Evolutionary conservation across 2,329 filamentous ascomycete species (phyloP), one percentile per base, ranked within the genome.

Genomic region (Fusarium protoensiforme): DNA sequence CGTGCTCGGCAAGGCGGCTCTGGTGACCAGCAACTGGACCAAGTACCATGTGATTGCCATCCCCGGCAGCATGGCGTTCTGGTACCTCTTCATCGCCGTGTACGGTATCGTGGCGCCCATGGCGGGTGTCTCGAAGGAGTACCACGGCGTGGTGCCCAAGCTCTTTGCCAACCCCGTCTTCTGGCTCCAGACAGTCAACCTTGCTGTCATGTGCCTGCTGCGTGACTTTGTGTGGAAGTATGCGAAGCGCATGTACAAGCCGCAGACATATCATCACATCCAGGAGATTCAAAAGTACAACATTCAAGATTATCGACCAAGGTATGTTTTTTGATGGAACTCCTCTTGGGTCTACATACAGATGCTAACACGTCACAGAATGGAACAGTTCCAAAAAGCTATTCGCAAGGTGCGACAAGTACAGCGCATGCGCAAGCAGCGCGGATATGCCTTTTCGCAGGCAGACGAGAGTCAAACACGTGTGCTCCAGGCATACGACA

Each of bases 221-320:
- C 89, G 96, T 78, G 96, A 99, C 81, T 94, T 98, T 83, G 91
- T 92, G 4, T 99, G 96, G 95, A 99, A 99, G 87, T 99, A 98
- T 78, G 92, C 91, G 70, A 98, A 98, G 87, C 90, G 96, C 74
- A 98, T 99, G 95, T 99, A 98, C 85, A 92, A 92, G 76, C 96
- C 96, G 24, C 93, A 98, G 84, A 92, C 94, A 48, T 99, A 99
- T 80, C 96, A 99, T 78, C 96, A 99, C 82, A 96, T 99, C 73
- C 96, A 99, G 84, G 96, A 99, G 85, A 99, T 99, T 77, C 96
- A 99, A 83, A 99, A 99, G 85, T 99, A 98, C 86, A 99, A 99
- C 79, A 98, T 99, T 69, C 96, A 99, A 85, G 96, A 99, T 85
- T 99, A 99, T 84, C 89, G 96, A 80, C 96, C 96, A 71, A 92